Base-by-base conservation (phyloP, 1,139 yeast genomes). In the Debaryomycetaceae sp. region DNA sequence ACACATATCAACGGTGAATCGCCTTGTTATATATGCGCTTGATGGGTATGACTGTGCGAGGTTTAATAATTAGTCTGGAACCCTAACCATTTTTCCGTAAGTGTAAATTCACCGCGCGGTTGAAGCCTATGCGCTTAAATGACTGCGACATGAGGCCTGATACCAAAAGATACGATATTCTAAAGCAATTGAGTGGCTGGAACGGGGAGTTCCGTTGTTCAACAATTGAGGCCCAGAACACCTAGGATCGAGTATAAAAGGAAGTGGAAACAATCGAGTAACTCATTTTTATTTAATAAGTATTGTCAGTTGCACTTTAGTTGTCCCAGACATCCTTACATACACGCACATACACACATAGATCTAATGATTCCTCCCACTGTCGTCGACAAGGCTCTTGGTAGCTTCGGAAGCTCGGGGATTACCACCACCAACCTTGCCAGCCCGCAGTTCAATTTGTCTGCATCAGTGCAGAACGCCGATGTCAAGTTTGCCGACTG, bases 401-500 rank as follows among this genome's bases (percentile, higher is more conserved):
- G 38, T 16, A 16, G 9, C n/a, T 20, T 23, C 9, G 23, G 16
- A 16, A 16, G 10, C 10, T 8, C 4, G 16, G 10, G 8, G 26
- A 10, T 15, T 16, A 6, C n/a, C n/a, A 22, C 26, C 9, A 4
- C 21, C 18, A 22, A 21, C 13, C 22, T 16, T 8, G 10, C 13
- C 5, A 18, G 18, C 14, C 28, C 32, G 3, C 27, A 20, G 16
- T 19, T 30, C 21, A 27, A 33, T 18, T 23, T 32, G 7, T 25
- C 28, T 13, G 25, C 29, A 10, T 16, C 35, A 12, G 27, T 26
- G 18, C 23, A 23, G 16, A 43, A 30, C 45, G 23, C 43, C 17
- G 43, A 46, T 8, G 51, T 51, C 17, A 42, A 37, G 12, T 64
- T 64, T 39, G 69, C 66, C 12, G 80, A 79, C 52, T 80, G 89